Percentiles rank a stretch among this genome's conserved stretches.
Conservation (phyloP, 2,329 filamentous ascomycete species). For the Canariomyces notabilis region DNA sequence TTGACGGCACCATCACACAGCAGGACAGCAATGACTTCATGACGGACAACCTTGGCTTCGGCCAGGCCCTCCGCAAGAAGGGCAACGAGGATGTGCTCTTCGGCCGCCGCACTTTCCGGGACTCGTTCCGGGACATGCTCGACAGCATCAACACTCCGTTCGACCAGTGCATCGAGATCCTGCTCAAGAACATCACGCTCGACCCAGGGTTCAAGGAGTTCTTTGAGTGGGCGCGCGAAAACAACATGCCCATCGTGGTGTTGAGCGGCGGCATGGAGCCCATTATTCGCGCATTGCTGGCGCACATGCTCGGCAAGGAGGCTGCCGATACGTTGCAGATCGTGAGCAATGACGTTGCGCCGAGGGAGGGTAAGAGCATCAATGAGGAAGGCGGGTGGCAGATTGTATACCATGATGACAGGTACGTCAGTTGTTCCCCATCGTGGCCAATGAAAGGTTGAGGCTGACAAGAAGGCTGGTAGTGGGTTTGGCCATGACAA, state of each 20-base stretch:
- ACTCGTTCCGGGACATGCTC: constrained; percentile 88
- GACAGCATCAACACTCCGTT: constrained; percentile 78
- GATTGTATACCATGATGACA: constrained; percentile 84
- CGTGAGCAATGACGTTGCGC: constrained; percentile 75
- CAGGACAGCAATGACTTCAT: constrained; percentile 63
- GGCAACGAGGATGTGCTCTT: constrained; percentile 74
- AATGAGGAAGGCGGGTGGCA: constrained; percentile 80
- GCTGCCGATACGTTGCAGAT: constrained; percentile 77
- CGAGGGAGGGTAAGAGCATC: constrained; percentile 62
- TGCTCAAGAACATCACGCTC: constrained; percentile 77
- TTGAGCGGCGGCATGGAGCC: constrained; percentile 90
- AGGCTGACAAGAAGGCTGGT: constrained; percentile 11
- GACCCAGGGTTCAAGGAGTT: constrained; percentile 88
- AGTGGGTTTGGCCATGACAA: constrained; percentile 96
- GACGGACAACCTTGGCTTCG: constrained; percentile 91
- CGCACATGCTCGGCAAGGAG: constrained; percentile 70
- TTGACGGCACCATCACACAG: constrained; percentile 89
- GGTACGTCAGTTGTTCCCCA: constrained; percentile 41
- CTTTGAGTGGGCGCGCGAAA: constrained; percentile 71
- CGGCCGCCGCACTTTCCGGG: constrained; percentile 68
- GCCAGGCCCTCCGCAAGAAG: constrained; percentile 61
- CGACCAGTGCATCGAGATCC: constrained; percentile 71
- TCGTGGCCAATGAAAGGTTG: background rate
- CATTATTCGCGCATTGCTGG: constrained; percentile 78
- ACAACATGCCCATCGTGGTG: constrained; percentile 89